Evolutionary conservation across 805 yeast genomes (phyloP), one percentile per base, ranked within the genome.

Genomic region (Kregervanrija pseudodelftensis): DNA sequence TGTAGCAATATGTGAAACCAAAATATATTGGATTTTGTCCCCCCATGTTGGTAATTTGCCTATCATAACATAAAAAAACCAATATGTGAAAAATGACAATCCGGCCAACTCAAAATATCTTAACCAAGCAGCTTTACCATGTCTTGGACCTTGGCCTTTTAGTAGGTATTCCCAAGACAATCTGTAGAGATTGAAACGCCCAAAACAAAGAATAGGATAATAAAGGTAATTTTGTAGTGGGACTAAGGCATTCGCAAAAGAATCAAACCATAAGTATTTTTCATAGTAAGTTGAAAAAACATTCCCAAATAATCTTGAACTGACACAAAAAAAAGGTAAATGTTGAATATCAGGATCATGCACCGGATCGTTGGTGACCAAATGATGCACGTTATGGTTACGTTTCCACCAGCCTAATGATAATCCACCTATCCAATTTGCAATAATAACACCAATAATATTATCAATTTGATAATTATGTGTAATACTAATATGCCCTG

Each of bases 301-400:
- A 55, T 77, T 70, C 3, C 77, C 79, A 52, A 88, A 76, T 4
- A 88, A 67, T 49, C 84, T 68, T 1, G 85, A 72, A 44, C 89
- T 80, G 14, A 88, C 95, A 2, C 95, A 95, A 60, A 88, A 88
- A 55, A 88, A 88, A 1, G 96, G 96, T 50, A 88, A 63, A 64
- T 88, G 96, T 64, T 88, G 96, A 59, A 88, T 89, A 64, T 88
- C 96, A 0, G 96, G 96, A 57, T 88, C 96, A 59, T 89, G 95
- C 2, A 84, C 83, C 0, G 96, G 96, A 58, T 88, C 95, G 62
- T 88, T 88, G n/a, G 96, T 85, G 44, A 88, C 74, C 42, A 88
- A 66, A 60, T 88, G 96, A 63, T 88, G 96, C n/a, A 88, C 95
- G 60, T 88, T 88, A 64, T 88, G 96, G 63, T 85, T 88, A 42